Percentiles rank a stretch among this genome's conserved stretches.
These are phyloP conservation scores for Kluyveromyces dobzhanskii DNA, from an alignment of 805 yeast species.

Conservation along the genomic window DNA sequence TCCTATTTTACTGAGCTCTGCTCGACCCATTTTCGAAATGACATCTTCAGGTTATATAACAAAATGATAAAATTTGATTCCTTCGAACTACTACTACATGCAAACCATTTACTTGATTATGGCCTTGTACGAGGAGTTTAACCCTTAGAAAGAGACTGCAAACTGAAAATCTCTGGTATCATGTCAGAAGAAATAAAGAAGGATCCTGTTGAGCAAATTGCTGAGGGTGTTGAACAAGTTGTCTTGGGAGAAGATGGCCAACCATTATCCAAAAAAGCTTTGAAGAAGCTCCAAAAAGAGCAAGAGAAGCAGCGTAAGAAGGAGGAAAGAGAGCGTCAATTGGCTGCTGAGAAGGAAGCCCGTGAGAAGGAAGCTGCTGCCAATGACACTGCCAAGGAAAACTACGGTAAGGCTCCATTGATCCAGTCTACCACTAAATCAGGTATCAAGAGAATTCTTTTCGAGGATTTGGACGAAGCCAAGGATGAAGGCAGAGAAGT, in stretches of 20 bases:
- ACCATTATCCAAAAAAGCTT: conserved; percentile 88
- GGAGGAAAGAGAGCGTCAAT: conserved; percentile 83
- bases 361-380: conserved; percentile 56
- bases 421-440: conserved; percentile 68
- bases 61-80: too few species aligned
- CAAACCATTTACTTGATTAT: too few species aligned
- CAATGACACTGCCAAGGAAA: conserved; percentile 80
- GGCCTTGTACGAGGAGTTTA: too few species aligned
- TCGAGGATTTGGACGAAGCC: conserved; percentile 38
- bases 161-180: too few species aligned
- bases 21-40: too few species aligned
- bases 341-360: conserved; percentile 80
- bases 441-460: conserved; percentile 53
- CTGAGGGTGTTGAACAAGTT: conserved; percentile 15
- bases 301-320: conserved; percentile 87
- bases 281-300: conserved; percentile 90
- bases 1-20: too few species aligned
- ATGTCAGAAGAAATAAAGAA: conserved; percentile 3
- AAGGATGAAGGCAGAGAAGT: conserved; percentile 63
- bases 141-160: too few species aligned
- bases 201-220: conserved; percentile 1
- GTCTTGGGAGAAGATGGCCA: conserved; percentile 69
- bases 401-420: conserved; percentile 85
- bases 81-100: too few species aligned
- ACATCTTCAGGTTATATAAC: too few species aligned